phyloP scores from a whole-genome alignment of 225 moss, liverwort and hornwort species.

The Straminergon stramineum region DNA sequence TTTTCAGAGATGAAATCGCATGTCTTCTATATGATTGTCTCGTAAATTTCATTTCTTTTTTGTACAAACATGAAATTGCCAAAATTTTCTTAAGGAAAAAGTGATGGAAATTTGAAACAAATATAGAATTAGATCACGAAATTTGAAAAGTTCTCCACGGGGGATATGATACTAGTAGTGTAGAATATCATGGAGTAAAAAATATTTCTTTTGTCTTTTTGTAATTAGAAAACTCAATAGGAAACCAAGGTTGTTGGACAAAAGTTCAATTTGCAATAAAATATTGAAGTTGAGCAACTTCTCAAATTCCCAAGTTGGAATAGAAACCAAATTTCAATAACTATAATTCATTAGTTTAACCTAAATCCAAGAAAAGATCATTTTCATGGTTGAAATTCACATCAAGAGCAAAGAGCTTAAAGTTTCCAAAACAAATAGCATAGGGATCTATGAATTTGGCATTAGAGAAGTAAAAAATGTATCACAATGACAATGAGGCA shows the following conservation, averaged over 20 bases:
- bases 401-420: neutral
- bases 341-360: neutral
- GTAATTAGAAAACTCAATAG: neutral
- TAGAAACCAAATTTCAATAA: neutral
- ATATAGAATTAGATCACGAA: neutral
- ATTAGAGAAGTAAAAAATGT: neutral
- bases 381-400: neutral
- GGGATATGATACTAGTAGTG: too few species aligned
- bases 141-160: too few species aligned
- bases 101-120: neutral
- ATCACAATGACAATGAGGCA: too few species aligned
- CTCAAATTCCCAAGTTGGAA: neutral
- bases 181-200: neutral
- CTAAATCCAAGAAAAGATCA: neutral
- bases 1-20: too few species aligned
- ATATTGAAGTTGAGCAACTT: neutral
- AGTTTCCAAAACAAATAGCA: neutral
- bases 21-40: too few species aligned
- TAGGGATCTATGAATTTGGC: neutral
- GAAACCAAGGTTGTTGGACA: fast-evolving
- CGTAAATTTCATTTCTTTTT: too few species aligned
- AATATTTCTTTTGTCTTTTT: neutral
- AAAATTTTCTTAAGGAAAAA: too few species aligned
- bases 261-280: neutral
- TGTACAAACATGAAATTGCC: neutral